Evolutionary conservation across 2,329 filamentous ascomycete species (phyloP), one percentile per base, ranked within the genome.

Genomic region (Stagonosporopsis chrysanthemi): DNA sequence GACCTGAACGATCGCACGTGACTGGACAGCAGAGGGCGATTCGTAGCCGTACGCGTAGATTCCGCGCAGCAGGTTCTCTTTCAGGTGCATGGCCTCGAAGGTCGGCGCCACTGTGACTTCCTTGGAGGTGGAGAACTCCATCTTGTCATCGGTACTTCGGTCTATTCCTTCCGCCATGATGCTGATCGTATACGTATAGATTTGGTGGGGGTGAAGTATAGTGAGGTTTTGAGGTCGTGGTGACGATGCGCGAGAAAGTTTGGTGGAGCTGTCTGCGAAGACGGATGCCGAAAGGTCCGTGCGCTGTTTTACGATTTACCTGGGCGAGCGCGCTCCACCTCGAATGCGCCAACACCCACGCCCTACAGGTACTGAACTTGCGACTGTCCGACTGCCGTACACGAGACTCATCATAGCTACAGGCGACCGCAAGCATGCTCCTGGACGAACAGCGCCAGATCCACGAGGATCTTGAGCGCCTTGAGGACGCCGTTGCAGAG

Each of bases 1-100:
- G 73, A 99, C 91, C 81, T 98, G 95, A 46, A 99, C 95, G 74
- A 99, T 99, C 50, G 95, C 95, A 74, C 95, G 91, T 66, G 94
- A 97, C 81, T 99, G 95, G 17, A 99, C 94, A 14, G 95, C 95
- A 0, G 95, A 99, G 12, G 95, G 95, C 2, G 95, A 97, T 77
- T 99, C 95, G 80, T 98, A 99, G 64, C 95, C 95, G 71, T 99
- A 99, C 33, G 95, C 95, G 76, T 99, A 99, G 75, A 99, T 94
- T 64, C 95, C 95, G 66, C 95, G 93, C 65, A 99, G 87, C 33
- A 99, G 88, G 74, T 96, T 97, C 78, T 98, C 94, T 81, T 99
- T 99, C 77, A 99, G 78, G 69, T 96, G 93, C 94, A 98, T 96
- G 43, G 72, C 74, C 66, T 77, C 75, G 64, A 77, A 77, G 55